These are phyloP conservation scores for Pancytospora philotis DNA, from an alignment of 371 early-diverging fungal species.

Conservation along the genomic window DNA sequence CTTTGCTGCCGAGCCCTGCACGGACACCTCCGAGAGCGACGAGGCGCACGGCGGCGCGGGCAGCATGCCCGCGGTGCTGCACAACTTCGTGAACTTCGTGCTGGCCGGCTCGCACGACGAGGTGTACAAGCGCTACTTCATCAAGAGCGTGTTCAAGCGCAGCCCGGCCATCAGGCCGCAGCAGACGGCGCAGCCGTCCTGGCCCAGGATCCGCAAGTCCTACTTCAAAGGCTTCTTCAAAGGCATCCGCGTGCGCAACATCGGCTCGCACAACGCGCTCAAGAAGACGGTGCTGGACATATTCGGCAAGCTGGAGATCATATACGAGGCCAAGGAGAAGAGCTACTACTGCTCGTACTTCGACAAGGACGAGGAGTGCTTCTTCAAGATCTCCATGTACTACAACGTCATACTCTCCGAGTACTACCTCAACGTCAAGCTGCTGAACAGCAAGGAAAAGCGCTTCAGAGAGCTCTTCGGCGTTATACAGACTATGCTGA, in stretches of 20 bases:
- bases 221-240: constrained; percentile 50
- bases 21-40: neutral
- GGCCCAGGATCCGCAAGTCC: constrained; percentile 39
- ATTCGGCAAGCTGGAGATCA: constrained; percentile 31
- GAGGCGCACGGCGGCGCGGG: neutral
- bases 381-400: constrained; percentile 50
- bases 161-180: constrained; percentile 2
- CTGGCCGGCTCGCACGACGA: constrained; percentile 12
- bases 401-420: constrained; percentile 47
- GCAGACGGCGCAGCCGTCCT: neutral
- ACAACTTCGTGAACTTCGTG: constrained; percentile 45
- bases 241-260: constrained; percentile 40
- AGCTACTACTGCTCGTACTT: constrained; percentile 37
- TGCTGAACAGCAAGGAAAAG: constrained; percentile 21
- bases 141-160: constrained; percentile 22
- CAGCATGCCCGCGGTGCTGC: neutral
- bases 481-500: constrained; percentile 7
- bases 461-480: constrained; percentile 31
- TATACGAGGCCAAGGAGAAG: constrained; percentile 40
- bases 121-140: constrained; percentile 24
- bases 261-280: constrained; percentile 35
- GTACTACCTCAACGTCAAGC: constrained; percentile 35
- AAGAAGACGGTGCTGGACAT: constrained; percentile 47
- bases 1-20: neutral
- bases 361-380: constrained; percentile 28